phyloP scores from a whole-genome alignment of 495 filamentous ascomycete genomes.

The Hyaloscypha variabilis region DNA sequence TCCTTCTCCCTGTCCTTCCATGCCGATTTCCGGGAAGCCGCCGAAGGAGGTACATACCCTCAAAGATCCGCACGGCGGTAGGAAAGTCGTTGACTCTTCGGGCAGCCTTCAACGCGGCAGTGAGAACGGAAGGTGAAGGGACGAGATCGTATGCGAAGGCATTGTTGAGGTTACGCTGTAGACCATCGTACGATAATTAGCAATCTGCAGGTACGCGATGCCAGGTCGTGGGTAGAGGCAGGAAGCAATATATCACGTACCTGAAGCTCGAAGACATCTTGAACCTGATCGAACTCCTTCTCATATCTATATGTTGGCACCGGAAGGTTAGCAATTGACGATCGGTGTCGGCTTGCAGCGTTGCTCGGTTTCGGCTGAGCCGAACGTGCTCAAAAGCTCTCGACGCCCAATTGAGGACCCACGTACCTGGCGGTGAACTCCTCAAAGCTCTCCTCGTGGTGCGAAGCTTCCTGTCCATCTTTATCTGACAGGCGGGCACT shows the following conservation, averaged over 20 bases:
- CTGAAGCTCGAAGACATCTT: slow-evolving; percentile 99
- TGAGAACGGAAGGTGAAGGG: slow-evolving; percentile 88
- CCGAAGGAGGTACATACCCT: slow-evolving; percentile 65
- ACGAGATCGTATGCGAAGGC: slow-evolving; percentile 99
- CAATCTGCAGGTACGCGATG: slow-evolving; percentile 17
- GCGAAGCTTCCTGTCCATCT: slow-evolving; percentile 34
- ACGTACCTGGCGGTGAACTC: slow-evolving; percentile 97
- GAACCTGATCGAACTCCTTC: slow-evolving; percentile 96
- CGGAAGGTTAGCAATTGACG: slow-evolving; percentile 31
- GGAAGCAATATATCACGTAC: slow-evolving; percentile 53
- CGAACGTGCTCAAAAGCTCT: slow-evolving; percentile 26
- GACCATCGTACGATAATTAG: slow-evolving; percentile 29
- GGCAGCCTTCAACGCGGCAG: slow-evolving; percentile 87
- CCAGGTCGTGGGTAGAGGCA: not conserved
- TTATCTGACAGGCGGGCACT: slow-evolving; percentile 52
- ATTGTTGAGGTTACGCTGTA: slow-evolving; percentile 98
- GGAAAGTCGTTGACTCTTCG: slow-evolving; percentile 98
- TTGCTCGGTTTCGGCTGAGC: slow-evolving; percentile 19
- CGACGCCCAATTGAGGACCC: slow-evolving; percentile 19
- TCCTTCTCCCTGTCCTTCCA: slow-evolving; percentile 4
- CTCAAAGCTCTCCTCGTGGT: slow-evolving; percentile 95
- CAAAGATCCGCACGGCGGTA: slow-evolving; percentile 96
- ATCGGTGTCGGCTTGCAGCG: not conserved
- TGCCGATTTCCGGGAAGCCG: not conserved
- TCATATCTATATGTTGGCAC: slow-evolving; percentile 71